phyloP scores from a whole-genome alignment of 1,284 basidiomycete genomes.

The Mycena sp. region DNA sequence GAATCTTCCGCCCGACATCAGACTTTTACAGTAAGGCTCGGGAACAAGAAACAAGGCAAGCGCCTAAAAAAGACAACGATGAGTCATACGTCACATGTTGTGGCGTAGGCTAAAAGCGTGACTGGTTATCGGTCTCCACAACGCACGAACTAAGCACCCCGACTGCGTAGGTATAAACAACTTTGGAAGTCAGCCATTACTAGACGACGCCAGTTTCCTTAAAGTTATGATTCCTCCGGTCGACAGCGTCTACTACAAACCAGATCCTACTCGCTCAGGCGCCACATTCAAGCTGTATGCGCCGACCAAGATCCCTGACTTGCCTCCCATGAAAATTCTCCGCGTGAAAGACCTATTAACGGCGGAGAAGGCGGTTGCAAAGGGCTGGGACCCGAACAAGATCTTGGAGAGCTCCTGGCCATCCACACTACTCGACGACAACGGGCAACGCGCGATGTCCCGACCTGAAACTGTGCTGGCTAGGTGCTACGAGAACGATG shows the following conservation, averaged over 20 bases:
- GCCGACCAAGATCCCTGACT: not conserved
- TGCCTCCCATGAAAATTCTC: not conserved
- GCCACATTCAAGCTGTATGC: not conserved
- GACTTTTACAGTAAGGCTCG: no score
- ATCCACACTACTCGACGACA: not conserved
- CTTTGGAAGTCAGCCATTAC: no score
- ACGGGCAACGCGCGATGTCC: not conserved
- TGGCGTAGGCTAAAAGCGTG: no score
- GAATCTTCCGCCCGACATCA: no score
- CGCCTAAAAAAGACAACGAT: no score
- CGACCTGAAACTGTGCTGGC: not conserved
- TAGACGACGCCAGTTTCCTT: not conserved
- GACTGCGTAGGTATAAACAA: no score
- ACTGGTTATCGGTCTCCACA: no score
- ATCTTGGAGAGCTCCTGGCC: not conserved
- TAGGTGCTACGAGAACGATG: slow-evolving; percentile 2
- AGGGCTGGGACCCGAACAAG: not conserved
- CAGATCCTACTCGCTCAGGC: not conserved
- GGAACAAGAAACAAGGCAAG: no score
- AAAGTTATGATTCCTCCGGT: not conserved
- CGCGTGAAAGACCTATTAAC: not conserved
- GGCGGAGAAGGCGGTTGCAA: not conserved
- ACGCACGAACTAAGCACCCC: no score
- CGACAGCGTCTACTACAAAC: not conserved
- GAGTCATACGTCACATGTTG: no score